A percentile compares a stretch with the other conserved stretches of the same genome.
Conservation (phyloP, 2,329 filamentous ascomycete genomes). For the Phoma herbarum region DNA sequence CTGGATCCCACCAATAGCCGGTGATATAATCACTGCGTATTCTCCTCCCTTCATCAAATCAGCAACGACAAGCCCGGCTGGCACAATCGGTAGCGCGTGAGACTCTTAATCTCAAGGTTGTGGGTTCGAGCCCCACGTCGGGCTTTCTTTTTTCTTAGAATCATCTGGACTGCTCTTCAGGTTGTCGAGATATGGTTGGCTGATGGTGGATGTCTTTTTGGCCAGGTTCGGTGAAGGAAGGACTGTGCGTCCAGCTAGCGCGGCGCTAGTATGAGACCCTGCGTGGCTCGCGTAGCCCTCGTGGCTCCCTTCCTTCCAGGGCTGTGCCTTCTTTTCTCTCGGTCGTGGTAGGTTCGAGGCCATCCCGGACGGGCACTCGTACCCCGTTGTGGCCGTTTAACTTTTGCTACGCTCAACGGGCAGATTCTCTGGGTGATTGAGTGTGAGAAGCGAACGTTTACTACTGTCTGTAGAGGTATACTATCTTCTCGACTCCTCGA, state of each 20-base stretch:
- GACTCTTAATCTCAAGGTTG: constrained; percentile 42
- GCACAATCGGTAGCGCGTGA: constrained; percentile 39
- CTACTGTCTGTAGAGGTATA: background rate
- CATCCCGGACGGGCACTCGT: background rate
- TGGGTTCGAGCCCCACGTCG: constrained; percentile 62
- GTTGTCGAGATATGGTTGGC: background rate
- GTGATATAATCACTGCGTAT: background rate
- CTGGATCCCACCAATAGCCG: background rate
- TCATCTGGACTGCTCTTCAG: background rate
- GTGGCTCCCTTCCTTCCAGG: background rate
- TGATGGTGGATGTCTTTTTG: constrained; percentile 1
- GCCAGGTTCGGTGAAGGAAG: background rate
- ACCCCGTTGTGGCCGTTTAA: background rate
- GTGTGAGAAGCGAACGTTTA: background rate
- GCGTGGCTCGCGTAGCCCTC: background rate
- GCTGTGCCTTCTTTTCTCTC: background rate
- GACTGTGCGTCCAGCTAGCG: constrained; percentile 2
- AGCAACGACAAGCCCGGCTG: constrained; percentile 32
- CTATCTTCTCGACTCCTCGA: background rate
- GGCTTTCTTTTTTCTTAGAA: constrained; percentile 21
- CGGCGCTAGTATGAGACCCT: background rate
- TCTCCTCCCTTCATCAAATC: constrained; percentile 6
- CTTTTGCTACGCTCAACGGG: background rate
- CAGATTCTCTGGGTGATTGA: background rate
- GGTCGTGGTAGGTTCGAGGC: background rate